Evolutionary conservation across 139 green algal genomes (phyloP).

Genomic region (Closterium sp.): DNA sequence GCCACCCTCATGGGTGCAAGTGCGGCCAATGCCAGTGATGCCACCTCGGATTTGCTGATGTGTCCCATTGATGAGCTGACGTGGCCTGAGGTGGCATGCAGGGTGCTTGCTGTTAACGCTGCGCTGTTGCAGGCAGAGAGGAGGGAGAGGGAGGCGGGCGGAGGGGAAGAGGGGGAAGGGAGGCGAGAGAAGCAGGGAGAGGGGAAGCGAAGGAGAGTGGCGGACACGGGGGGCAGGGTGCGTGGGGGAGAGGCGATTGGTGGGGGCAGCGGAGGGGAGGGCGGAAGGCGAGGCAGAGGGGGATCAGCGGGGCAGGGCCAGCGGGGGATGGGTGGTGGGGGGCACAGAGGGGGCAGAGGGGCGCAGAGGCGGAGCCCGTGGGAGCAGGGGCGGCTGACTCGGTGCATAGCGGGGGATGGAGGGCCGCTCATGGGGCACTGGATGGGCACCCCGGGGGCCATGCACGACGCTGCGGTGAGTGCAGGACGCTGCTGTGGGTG

Average conservation of each 20-base stretch:
- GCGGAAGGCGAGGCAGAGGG: neutral
- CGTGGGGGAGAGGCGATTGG: neutral
- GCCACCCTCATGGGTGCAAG: neutral
- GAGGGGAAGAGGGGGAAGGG: neutral
- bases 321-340: neutral
- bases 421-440: slow-evolving; percentile 18
- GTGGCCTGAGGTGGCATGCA: slow-evolving; percentile 24
- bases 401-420: slow-evolving; percentile 32
- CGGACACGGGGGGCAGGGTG: neutral
- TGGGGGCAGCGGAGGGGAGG: neutral
- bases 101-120: neutral
- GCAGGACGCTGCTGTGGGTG: neutral
- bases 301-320: neutral
- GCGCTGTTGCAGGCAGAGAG: neutral
- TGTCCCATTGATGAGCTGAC: slow-evolving; percentile 46
- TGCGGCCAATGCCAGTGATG: neutral
- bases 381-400: slow-evolving; percentile 4
- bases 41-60: slow-evolving; percentile 7
- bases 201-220: neutral
- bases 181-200: neutral
- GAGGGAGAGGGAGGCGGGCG: neutral
- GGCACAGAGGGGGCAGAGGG: neutral
- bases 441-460: neutral
- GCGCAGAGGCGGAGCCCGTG: slow-evolving; percentile 5
- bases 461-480: neutral